Percentiles rank a stretch among this genome's conserved stretches.
Evolutionary conservation across 2,329 filamentous ascomycete species (phyloP).

Genomic region (Talaromyces sp.): DNA sequence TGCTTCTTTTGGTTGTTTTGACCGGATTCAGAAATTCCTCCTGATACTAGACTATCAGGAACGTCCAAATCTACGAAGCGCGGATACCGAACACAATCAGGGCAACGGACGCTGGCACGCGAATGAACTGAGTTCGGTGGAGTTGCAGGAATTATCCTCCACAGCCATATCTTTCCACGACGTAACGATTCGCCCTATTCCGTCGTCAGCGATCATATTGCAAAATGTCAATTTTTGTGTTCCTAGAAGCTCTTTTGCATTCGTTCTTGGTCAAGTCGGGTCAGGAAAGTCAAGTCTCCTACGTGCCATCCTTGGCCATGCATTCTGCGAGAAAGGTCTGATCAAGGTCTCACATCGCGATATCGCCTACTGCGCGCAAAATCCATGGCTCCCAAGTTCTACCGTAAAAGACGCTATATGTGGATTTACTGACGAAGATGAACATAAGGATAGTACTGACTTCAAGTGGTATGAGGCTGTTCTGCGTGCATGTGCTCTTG

Average conservation of each 20-base stretch:
- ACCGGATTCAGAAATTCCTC: slow-evolving; percentile 18
- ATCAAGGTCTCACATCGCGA: slow-evolving; percentile 15
- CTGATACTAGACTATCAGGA: not conserved
- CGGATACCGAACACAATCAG: not conserved
- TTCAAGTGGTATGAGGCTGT: slow-evolving; percentile 25
- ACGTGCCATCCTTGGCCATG: slow-evolving; percentile 42
- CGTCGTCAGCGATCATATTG: slow-evolving; percentile 22
- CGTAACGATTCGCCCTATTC: not conserved
- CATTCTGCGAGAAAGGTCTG: slow-evolving; percentile 29
- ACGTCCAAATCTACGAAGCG: not conserved
- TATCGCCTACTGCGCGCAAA: slow-evolving; percentile 36
- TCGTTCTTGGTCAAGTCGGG: slow-evolving; percentile 48
- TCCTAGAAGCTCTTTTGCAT: slow-evolving; percentile 41
- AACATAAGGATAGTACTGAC: slow-evolving; percentile 17
- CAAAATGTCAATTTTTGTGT: slow-evolving; percentile 39
- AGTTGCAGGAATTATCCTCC: not conserved
- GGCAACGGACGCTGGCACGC: not conserved
- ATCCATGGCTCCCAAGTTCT: slow-evolving; percentile 26
- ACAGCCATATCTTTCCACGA: not conserved
- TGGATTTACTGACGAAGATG: slow-evolving; percentile 5
- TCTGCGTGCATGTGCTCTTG: slow-evolving; percentile 26
- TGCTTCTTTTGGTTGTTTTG: slow-evolving; percentile 17
- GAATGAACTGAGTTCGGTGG: not conserved
- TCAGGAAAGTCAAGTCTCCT: slow-evolving; percentile 51
- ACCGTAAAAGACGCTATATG: slow-evolving; percentile 29